Evolutionary conservation across 805 yeast genomes (phyloP).

Genomic region (Ogataea polymorpha): DNA sequence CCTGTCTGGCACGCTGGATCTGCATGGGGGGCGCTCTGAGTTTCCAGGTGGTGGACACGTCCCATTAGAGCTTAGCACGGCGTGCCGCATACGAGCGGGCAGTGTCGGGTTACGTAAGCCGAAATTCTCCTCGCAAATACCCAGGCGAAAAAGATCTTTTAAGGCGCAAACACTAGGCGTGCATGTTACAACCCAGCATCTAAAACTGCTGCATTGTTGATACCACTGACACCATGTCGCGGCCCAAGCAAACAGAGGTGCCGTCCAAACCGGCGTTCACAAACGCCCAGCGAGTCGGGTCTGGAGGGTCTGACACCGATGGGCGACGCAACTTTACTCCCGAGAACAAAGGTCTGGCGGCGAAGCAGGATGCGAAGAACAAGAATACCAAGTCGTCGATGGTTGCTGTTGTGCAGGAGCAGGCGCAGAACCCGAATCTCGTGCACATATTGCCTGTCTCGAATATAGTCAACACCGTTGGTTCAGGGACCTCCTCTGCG

Average conservation of each 20-base stretch:
- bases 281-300: not conserved
- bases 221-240: constrained; percentile 1
- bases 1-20: too few relatives aligned
- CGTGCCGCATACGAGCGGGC: too few relatives aligned
- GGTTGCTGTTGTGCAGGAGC: constrained; percentile 30
- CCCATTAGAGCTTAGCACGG: too few relatives aligned
- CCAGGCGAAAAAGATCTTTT: not conserved
- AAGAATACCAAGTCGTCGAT: constrained; percentile 20
- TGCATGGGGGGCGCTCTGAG: too few relatives aligned
- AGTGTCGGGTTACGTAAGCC: not conserved
- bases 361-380: constrained; percentile 12
- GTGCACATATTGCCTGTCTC: constrained; percentile 24
- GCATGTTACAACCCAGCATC: not conserved
- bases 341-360: constrained; percentile 1
- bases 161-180: not conserved
- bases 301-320: constrained; percentile 6
- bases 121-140: not conserved
- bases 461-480: not conserved
- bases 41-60: too few relatives aligned
- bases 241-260: not conserved
- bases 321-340: constrained; percentile 8
- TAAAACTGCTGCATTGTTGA: not conserved
- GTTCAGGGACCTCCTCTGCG: not conserved
- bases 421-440: constrained; percentile 20
- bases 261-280: not conserved